phyloP scores from a whole-genome alignment of 2,329 filamentous ascomycete genomes.

The Monilinia laxa region DNA sequence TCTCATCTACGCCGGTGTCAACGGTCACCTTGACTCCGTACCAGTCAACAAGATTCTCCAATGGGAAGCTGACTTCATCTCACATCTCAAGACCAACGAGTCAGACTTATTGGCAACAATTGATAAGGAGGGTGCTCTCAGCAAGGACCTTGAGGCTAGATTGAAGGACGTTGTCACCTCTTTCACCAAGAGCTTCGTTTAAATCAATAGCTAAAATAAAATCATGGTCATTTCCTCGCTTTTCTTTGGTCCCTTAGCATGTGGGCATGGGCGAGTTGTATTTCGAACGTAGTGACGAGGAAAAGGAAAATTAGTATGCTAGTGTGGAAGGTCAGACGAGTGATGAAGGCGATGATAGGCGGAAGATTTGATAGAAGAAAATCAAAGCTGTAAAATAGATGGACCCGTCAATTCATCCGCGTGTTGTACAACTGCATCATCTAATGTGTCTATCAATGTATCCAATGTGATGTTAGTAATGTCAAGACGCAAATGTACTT shows the following conservation, averaged over 20 bases:
- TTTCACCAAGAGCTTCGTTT: slow-evolving; percentile 93
- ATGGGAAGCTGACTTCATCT: slow-evolving; percentile 94
- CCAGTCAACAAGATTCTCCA: slow-evolving; percentile 87
- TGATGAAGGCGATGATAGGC: slow-evolving; percentile 27
- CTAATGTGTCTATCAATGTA: background rate
- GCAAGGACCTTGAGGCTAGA: slow-evolving; percentile 87
- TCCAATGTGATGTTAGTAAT: background rate
- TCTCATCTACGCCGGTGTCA: slow-evolving; percentile 98
- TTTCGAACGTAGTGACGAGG: slow-evolving; percentile 27
- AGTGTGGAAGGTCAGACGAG: slow-evolving; percentile 17
- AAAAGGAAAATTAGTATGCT: slow-evolving; percentile 5
- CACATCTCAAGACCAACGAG: slow-evolving; percentile 91
- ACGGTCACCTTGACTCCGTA: slow-evolving; percentile 85
- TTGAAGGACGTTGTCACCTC: slow-evolving; percentile 71
- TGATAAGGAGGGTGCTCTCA: slow-evolving; percentile 92
- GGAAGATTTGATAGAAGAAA: slow-evolving; percentile 37
- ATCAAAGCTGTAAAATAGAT: slow-evolving; percentile 41
- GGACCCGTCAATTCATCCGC: slow-evolving; percentile 36
- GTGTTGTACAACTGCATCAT: slow-evolving; percentile 18
- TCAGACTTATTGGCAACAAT: slow-evolving; percentile 78
- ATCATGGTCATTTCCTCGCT: slow-evolving; percentile 28
- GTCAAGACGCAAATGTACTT: background rate
- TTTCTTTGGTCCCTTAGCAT: slow-evolving; percentile 38
- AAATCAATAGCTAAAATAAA: slow-evolving; percentile 32
- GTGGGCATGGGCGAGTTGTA: slow-evolving; percentile 30